These are phyloP conservation scores for Erodium texanum DNA, from an alignment of 441 rosid species.

Conservation along the genomic window DNA sequence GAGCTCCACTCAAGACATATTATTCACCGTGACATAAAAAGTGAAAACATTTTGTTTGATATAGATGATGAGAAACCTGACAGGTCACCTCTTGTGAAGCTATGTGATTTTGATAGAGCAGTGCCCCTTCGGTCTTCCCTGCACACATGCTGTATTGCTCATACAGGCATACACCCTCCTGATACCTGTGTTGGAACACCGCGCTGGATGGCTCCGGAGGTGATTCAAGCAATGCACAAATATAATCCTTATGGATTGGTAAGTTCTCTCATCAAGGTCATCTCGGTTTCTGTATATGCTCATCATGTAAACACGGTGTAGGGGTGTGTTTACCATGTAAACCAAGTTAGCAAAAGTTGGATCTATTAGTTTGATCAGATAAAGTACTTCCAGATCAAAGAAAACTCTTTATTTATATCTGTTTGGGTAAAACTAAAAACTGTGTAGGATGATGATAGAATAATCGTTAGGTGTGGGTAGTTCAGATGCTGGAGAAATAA, in stretches of 20 bases:
- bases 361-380: background rate
- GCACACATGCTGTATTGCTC: conserved; percentile 79
- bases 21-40: conserved; percentile 92
- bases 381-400: background rate
- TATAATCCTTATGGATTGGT: conserved; percentile 63
- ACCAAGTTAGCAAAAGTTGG: background rate
- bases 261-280: conserved; percentile 15
- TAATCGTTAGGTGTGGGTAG: background rate
- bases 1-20: conserved; percentile 83
- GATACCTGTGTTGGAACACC: conserved; percentile 92
- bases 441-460: background rate
- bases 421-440: background rate
- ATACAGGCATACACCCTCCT: conserved; percentile 68
- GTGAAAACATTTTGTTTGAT: conserved; percentile 87
- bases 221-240: conserved; percentile 64
- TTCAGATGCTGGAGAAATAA: background rate
- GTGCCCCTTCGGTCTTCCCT: conserved; percentile 74
- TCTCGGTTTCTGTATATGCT: background rate
- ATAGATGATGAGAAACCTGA: conserved; percentile 44
- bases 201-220: conserved; percentile 99
- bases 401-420: background rate
- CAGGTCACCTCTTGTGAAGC: conserved; percentile 68
- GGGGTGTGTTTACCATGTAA: background rate
- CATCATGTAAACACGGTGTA: background rate
- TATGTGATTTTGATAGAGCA: conserved; percentile 93